phyloP scores from a whole-genome alignment of 2,329 filamentous ascomycete genomes.

The Reticulascus tulasneorum region DNA sequence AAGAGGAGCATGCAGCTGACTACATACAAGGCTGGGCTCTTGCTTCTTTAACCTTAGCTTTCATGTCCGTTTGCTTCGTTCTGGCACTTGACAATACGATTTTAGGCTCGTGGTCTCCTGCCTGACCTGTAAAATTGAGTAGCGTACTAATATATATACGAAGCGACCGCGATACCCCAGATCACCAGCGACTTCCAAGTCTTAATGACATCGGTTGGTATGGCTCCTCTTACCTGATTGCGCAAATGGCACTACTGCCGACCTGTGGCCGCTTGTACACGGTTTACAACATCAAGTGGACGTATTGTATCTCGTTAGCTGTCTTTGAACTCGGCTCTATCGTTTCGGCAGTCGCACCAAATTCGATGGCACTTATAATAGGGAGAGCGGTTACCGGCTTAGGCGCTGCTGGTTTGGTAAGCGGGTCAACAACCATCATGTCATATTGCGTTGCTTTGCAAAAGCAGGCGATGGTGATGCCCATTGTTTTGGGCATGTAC shows the following conservation, averaged over 20 bases:
- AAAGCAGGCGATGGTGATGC: slow-evolving; percentile 1
- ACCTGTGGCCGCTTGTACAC: slow-evolving; percentile 26
- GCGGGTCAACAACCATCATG: slow-evolving; percentile 3
- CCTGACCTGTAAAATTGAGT: not conserved
- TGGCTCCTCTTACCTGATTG: slow-evolving; percentile 22
- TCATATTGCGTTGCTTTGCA: not conserved
- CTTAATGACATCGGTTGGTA: slow-evolving; percentile 31
- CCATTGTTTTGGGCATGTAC: not conserved
- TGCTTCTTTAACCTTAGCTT: not conserved
- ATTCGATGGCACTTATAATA: slow-evolving; percentile 12
- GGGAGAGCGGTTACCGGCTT: slow-evolving; percentile 13
- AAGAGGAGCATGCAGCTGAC: not conserved
- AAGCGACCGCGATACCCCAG: slow-evolving; percentile 20
- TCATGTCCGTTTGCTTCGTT: slow-evolving; percentile 1
- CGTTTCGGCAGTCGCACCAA: slow-evolving; percentile 17
- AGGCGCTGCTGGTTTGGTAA: slow-evolving; percentile 11
- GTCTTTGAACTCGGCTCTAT: slow-evolving; percentile 23
- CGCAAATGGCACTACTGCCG: slow-evolving; percentile 19
- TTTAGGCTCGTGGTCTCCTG: not conserved
- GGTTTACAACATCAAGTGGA: slow-evolving; percentile 25
- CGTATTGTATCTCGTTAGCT: slow-evolving; percentile 18
- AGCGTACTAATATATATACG: not conserved
- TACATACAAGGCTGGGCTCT: not conserved
- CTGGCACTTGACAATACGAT: slow-evolving; percentile 1
- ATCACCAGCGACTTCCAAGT: slow-evolving; percentile 27